A percentile compares a stretch with the other conserved stretches of the same genome.
Conservation (phyloP, 1,284 basidiomycete species). For the Sporisorium graminicola region DNA sequence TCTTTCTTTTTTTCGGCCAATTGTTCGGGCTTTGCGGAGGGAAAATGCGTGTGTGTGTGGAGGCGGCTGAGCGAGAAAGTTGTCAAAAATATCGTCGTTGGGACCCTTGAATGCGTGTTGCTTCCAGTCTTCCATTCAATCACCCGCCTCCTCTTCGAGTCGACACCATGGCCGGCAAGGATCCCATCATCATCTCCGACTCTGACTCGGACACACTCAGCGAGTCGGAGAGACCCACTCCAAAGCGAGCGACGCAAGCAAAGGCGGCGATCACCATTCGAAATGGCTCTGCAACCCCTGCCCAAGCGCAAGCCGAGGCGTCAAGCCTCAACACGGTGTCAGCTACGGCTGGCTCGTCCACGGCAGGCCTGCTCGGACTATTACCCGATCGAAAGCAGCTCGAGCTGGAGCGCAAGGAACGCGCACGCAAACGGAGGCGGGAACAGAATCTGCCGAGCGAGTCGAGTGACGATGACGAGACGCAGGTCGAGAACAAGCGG, state of each 20-base stretch:
- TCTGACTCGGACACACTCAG: constrained; percentile 48
- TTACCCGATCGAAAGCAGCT: constrained; percentile 57
- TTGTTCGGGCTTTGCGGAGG: constrained; percentile 5
- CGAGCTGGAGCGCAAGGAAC: constrained; percentile 55
- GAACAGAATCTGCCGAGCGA: constrained; percentile 31
- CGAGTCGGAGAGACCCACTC: constrained; percentile 37
- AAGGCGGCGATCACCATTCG: neutral
- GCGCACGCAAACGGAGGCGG: constrained; percentile 46
- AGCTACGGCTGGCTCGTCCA: neutral
- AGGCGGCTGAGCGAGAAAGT: neutral
- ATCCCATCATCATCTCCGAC: constrained; percentile 47
- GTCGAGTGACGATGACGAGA: constrained; percentile 22
- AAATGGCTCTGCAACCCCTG: neutral
- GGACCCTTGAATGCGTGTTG: neutral
- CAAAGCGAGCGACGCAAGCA: neutral
- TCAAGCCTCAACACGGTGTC: neutral
- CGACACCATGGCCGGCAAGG: constrained; percentile 10
- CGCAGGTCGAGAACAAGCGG: constrained; percentile 11
- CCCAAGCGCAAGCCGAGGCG: neutral
- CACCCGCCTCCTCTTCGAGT: neutral
- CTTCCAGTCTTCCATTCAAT: neutral
- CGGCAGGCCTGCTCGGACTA: constrained; percentile 16
- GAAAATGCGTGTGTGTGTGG: neutral
- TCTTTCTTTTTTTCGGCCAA: neutral
- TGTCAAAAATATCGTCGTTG: constrained; percentile 4